phyloP scores from a whole-genome alignment of 768 basidiomycete species.

The Flagelloscypha sp. region DNA sequence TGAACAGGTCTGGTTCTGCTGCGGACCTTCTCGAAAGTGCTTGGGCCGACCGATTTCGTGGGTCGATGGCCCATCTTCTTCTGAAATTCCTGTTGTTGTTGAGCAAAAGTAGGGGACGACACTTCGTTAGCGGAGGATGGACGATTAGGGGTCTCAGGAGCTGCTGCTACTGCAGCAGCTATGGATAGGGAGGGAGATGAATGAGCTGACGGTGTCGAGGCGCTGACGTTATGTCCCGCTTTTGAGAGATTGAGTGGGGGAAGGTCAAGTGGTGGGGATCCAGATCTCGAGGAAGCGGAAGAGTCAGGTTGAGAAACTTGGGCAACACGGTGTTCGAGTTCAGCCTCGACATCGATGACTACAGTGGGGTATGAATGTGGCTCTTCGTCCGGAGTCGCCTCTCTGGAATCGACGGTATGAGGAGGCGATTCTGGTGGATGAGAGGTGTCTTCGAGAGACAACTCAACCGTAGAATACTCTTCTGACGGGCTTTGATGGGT shows the following conservation, averaged over 20 bases:
- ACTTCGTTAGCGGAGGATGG: slow-evolving; percentile 2
- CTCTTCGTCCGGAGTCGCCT: slow-evolving; percentile 1
- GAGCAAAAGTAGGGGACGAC: slow-evolving; percentile 3
- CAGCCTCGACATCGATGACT: slow-evolving; percentile 35
- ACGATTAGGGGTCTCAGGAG: neutral
- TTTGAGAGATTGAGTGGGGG: slow-evolving; percentile 9
- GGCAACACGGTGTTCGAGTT: slow-evolving; percentile 22
- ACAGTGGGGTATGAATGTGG: slow-evolving; percentile 29
- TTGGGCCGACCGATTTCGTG: slow-evolving; percentile 56
- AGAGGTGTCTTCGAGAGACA: no score
- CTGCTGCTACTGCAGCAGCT: slow-evolving; percentile 10
- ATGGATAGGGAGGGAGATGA: slow-evolving; percentile 10
- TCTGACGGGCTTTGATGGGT: no score
- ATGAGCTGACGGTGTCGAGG: slow-evolving; percentile 11
- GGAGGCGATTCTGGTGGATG: neutral
- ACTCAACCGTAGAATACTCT: no score
- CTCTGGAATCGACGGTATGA: slow-evolving; percentile 16
- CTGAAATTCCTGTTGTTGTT: slow-evolving; percentile 12
- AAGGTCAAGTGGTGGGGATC: slow-evolving; percentile 5
- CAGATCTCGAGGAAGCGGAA: slow-evolving; percentile 8
- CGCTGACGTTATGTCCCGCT: slow-evolving; percentile 13
- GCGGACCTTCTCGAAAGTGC: slow-evolving; percentile 66
- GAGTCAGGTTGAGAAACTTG: slow-evolving; percentile 7
- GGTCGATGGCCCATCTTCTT: slow-evolving; percentile 31
- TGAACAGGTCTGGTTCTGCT: slow-evolving; percentile 79